Conservation (phyloP, 2,329 filamentous ascomycete genomes). For the Cordyceps cateniannulata region DNA sequence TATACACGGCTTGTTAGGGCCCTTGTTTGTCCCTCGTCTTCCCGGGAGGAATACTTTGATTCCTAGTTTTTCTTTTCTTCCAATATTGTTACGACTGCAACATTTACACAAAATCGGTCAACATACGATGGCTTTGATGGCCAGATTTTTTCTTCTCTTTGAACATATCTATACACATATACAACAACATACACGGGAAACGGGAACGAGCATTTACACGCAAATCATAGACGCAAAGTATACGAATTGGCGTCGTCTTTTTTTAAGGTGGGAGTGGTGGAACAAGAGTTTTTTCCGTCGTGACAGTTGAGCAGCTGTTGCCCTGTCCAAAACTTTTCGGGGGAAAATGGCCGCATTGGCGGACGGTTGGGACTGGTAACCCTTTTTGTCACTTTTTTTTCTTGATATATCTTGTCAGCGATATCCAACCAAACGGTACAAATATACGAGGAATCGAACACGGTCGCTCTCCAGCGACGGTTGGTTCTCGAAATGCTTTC, state of each 20-base stretch:
- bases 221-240: conserved; percentile 5
- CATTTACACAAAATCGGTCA: conserved; percentile 8
- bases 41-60: not conserved
- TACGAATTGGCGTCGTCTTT: conserved; percentile 5
- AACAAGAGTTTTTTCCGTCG: not conserved
- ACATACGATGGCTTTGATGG: not conserved
- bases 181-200: conserved; percentile 1
- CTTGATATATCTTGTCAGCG: not conserved
- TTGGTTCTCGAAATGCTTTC: not conserved
- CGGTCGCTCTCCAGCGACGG: not conserved
- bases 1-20: not conserved
- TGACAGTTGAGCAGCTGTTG: not conserved
- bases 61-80: not conserved
- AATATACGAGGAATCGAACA: not conserved
- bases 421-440: not conserved
- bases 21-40: not conserved
- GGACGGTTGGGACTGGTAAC: not conserved
- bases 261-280: not conserved
- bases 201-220: not conserved
- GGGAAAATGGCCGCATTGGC: not conserved
- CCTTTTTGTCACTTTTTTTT: not conserved
- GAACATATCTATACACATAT: conserved; percentile 1
- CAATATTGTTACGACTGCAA: conserved; percentile 2
- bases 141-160: not conserved
- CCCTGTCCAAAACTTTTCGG: not conserved